Base-by-base conservation (phyloP, 441 rosid genomes). In the Omphalea diandra region DNA sequence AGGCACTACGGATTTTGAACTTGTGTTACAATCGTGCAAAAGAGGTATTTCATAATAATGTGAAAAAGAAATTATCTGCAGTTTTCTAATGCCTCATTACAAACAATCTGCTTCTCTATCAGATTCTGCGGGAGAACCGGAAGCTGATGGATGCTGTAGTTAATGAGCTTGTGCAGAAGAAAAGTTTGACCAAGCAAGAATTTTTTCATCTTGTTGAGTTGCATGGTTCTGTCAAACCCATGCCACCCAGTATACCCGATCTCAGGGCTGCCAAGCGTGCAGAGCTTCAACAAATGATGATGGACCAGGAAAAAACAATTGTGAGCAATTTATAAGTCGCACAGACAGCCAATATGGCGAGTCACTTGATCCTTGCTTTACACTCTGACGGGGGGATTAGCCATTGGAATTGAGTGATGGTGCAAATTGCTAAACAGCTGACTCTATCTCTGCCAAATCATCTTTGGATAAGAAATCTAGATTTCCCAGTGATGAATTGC, bases 151-250 rank as follows among this genome's bases (percentile, higher is more conserved):
- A 91, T 70, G 87, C 93, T 9, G 80, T 91, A 57, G 94, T 83
- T 9, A 84, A 76, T 57, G 81, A 83, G 73, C 91, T 93, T 41
- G 88, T 85, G 15, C 76, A 67, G 75, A 91, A 90, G 87, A 90
- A 90, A 65, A 88, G 89, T 74, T 84, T 91, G 79, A 79, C 91
- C 15, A 93, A 91, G 73, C 87, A 89, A 79, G 97, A 93, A 71
- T 91, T 91, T 76, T 76, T 82, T 77, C 70, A 75, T 58, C 88
- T 87, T 27, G 91, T 93, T 46, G 90, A 91, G 77, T 77, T 85
- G 74, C 87, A 88, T 78, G 96, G 96, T 55, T 83, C 75, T 9
- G 63, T 88, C 24, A 69, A 82, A 64, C 88, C 88, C 10, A 54
- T 76, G 80, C 91, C 96, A 5, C 94, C 89, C 33, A 85, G 83